Evolutionary conservation across 768 basidiomycete species (phyloP), one percentile per base, ranked within the genome.

Genomic region (Suillus paluster): DNA sequence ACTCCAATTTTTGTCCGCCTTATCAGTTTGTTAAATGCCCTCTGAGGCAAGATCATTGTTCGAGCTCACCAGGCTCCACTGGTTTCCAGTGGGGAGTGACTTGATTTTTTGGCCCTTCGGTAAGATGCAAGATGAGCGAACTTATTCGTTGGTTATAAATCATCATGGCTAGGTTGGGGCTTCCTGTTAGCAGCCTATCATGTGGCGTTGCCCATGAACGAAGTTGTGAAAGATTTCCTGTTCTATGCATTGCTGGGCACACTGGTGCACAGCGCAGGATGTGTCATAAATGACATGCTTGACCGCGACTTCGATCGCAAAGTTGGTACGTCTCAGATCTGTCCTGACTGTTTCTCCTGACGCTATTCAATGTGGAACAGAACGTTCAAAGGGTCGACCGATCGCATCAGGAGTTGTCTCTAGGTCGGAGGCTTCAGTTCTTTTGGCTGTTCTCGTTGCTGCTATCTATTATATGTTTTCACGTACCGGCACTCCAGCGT

Each of bases 231-330:
- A 23, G 21, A 45, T 25, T 25, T 25, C 15, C 46, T 25, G 15
- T 27, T 17, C 23, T 25, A 48, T 7, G 15, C 23, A 48, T 27
- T 48, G 7, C 23, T 48, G 23, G 46, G 64, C 38, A 64, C 64
- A 17, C 45, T 64, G 5, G 45, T 83, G 36, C 78, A 80, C 42
- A 74, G 80, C 59, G 82, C 83, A 3, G 84, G 83, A 1, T 85
- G 83, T 64, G 83, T 83, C 3, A 73, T 84, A 45, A 85, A 86
- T 62, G 84, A 86, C 63, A 84, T 86, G 19, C 79, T 83, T 57
- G 83, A 86, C 68, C 76, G 80, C 15, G 66, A 82, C 33, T 73
- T 84, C 69, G 84, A 85, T 66, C 80, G 80, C 21, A 80, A 79
- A 54, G 83, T 86, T 62, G 83, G 84, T 83, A 46, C 60, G 81